These are phyloP conservation scores for Mortierella sp. DNA, from an alignment of 371 early-diverging fungal genomes.

Conservation along the genomic window DNA sequence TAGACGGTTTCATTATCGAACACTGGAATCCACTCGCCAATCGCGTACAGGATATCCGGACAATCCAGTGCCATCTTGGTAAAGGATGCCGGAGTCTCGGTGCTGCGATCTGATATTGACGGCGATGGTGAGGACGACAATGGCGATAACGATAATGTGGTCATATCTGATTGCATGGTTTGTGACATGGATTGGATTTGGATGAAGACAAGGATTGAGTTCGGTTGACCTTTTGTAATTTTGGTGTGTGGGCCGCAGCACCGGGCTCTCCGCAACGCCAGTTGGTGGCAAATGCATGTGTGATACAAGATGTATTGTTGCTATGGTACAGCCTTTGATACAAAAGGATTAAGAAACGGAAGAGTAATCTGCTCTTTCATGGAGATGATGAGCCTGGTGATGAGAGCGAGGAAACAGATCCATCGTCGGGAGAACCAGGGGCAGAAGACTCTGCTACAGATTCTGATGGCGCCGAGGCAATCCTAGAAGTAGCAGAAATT, in stretches of 20 bases:
- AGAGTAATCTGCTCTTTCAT: neutral
- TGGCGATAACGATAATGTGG: too few species aligned
- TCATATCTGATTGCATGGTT: too few species aligned
- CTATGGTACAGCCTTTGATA: constrained; percentile 5
- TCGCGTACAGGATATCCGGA: constrained; percentile 1
- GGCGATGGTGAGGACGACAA: too few species aligned
- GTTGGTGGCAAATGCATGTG: too few species aligned
- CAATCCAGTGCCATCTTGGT: neutral
- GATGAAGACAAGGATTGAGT: too few species aligned
- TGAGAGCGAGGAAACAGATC: constrained; percentile 14
- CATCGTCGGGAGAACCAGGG: constrained; percentile 7
- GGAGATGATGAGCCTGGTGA: constrained; percentile 16
- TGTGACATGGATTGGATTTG: too few species aligned
- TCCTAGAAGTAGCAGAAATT: neutral
- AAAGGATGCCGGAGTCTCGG: too few species aligned
- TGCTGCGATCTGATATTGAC: too few species aligned
- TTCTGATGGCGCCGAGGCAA: neutral
- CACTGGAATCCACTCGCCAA: constrained; percentile 1
- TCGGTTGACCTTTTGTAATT: too few species aligned
- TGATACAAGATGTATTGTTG: too few species aligned
- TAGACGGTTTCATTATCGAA: too few species aligned
- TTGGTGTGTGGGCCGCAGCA: neutral
- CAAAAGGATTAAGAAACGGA: neutral
- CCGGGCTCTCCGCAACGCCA: neutral
- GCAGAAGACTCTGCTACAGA: neutral